These are phyloP conservation scores for Bacterosira constricta DNA, from an alignment of 108 stramenopile species.

Conservation along the genomic window DNA sequence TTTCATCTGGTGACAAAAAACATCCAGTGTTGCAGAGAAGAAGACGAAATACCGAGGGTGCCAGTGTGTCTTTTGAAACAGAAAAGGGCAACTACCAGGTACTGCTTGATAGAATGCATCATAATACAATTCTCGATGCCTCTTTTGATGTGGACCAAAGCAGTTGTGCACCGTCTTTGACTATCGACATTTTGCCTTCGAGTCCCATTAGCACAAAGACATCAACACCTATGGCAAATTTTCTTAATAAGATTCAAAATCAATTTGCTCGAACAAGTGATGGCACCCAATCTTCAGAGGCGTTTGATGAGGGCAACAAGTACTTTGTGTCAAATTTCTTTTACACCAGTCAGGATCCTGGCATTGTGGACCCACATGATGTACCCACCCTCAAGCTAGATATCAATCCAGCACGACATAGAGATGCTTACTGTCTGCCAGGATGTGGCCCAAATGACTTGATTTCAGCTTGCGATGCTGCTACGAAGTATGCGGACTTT, in stretches of 20 bases:
- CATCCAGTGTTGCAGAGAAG: neutral
- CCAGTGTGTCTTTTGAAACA: constrained; percentile 5
- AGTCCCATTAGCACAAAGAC: constrained; percentile 1
- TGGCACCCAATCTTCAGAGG: neutral
- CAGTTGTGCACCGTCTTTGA: neutral
- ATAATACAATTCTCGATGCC: neutral
- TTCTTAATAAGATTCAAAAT: constrained; percentile 33
- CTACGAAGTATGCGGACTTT: constrained; percentile 12
- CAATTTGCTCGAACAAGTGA: constrained; percentile 28
- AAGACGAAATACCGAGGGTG: neutral
- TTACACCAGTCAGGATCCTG: constrained; percentile 20
- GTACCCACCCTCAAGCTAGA: constrained; percentile 25
- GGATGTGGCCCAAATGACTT: constrained; percentile 20
- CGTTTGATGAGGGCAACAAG: constrained; percentile 11
- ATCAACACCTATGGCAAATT: constrained; percentile 6
- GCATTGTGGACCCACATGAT: neutral
- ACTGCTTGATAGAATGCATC: neutral
- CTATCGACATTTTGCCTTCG: constrained; percentile 6
- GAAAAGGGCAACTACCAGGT: neutral
- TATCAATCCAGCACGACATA: constrained; percentile 23
- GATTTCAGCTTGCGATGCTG: constrained; percentile 26
- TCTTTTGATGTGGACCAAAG: neutral
- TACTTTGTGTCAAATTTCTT: constrained; percentile 36
- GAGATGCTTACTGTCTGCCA: constrained; percentile 19
- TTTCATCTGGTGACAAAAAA: neutral